These are phyloP conservation scores for Xylariaceae sp. DNA, from an alignment of 2,329 filamentous ascomycete species.

Conservation along the genomic window DNA sequence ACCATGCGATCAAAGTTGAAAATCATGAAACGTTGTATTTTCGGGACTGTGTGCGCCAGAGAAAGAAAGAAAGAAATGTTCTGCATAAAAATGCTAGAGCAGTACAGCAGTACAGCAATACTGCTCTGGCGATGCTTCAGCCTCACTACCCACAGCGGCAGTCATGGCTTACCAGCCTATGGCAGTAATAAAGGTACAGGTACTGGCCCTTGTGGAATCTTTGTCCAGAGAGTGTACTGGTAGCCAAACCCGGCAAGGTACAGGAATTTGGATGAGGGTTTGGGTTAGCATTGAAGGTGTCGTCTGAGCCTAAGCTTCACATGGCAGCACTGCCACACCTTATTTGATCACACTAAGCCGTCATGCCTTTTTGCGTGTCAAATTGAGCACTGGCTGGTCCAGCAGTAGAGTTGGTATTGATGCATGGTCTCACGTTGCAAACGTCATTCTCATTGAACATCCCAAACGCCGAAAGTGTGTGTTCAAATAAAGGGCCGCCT, in stretches of 20 bases:
- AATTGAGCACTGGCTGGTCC: not conserved
- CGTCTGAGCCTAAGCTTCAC: not conserved
- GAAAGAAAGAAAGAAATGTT: not conserved
- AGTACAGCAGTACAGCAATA: too few species aligned
- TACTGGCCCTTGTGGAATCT: not conserved
- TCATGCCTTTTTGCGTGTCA: constrained; percentile 8
- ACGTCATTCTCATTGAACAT: not conserved
- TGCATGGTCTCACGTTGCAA: constrained; percentile 1
- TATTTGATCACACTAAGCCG: constrained; percentile 10
- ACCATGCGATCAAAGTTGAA: constrained; percentile 1
- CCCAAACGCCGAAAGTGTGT: not conserved
- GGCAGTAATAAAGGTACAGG: not conserved
- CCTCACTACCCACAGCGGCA: constrained; percentile 9
- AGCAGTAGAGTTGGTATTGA: not conserved
- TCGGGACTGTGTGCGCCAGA: not conserved
- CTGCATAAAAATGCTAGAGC: not conserved
- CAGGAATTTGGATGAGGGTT: too few species aligned
- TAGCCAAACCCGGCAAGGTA: too few species aligned
- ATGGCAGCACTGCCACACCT: constrained; percentile 20
- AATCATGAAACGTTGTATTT: constrained; percentile 34
- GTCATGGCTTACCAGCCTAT: constrained; percentile 14
- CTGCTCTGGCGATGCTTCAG: not conserved
- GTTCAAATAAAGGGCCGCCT: not conserved
- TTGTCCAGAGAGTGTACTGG: too few species aligned
- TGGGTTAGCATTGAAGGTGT: not conserved